Evolutionary conservation across 2,329 filamentous ascomycete genomes (phyloP), one percentile per base, ranked within the genome.

Genomic region (Myriosclerotinia duriaeana): DNA sequence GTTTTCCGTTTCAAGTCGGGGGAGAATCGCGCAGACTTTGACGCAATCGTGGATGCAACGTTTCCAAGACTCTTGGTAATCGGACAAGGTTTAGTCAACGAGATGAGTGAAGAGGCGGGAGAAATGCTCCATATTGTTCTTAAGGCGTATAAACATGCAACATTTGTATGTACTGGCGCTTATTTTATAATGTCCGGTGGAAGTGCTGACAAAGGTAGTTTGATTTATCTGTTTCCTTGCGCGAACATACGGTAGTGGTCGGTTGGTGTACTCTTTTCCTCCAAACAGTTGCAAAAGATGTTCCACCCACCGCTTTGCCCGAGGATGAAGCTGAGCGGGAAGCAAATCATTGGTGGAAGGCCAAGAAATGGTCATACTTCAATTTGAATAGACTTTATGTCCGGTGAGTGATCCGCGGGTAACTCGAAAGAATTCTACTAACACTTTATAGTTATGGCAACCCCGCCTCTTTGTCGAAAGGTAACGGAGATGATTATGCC

Each of bases 311-410:
- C 72, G 89, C 93, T 46, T 88, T 98, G 85, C 78, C 83, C 67
- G 92, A 96, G 68, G 91, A 88, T 67, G 80, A 89, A 63, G 88
- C 92, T 67, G 94, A 98, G 76, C 87, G 95, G 67, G 95, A 98
- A 79, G 86, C 89, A 74, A 93, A 97, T 77, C 93, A 97, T 78
- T 99, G 95, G 94, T 99, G 94, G 94, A 99, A 98, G 83, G 91
- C 93, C 70, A 98, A 98, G 88, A 99, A 99, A 80, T 98, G 95
- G 95, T 91, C 94, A 17, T 99, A 97, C 79, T 96, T 95, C 75
- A 98, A 98, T 79, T 80, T 99, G 73, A 99, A 99, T 81, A 87
- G 95, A 69, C 86, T 99, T 22, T 99, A 95, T 76, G 93, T 98
- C 72, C 87, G 92, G 91, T 94, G 80, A 69, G 65, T 84, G 78